These are phyloP conservation scores for Ceriops tagal DNA, from an alignment of 345 rosid species.

Conservation along the genomic window DNA sequence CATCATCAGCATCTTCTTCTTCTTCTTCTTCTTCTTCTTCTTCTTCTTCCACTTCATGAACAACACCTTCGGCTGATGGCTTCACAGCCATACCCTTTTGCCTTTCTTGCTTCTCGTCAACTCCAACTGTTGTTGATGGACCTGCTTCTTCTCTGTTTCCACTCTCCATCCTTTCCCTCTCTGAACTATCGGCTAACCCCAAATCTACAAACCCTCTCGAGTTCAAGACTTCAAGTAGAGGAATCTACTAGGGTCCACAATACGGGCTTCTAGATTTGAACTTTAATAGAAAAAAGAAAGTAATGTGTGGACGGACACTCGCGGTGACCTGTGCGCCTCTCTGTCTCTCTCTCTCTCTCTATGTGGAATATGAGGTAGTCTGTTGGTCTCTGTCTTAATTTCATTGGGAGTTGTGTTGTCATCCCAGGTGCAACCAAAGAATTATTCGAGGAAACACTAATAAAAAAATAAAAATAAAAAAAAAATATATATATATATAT, in stretches of 20 bases:
- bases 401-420: neutral
- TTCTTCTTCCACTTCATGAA: slow-evolving; percentile 15
- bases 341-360: neutral
- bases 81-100: slow-evolving; percentile 7
- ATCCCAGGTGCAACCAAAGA: neutral
- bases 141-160: slow-evolving; percentile 20
- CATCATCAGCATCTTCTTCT: slow-evolving; percentile 24
- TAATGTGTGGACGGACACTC: neutral
- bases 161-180: slow-evolving; percentile 16
- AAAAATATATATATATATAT: too few relatives aligned
- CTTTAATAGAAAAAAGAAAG: neutral
- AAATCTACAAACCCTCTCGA: neutral
- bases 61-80: slow-evolving; percentile 5
- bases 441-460: neutral
- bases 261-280: neutral
- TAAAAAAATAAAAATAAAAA: neutral
- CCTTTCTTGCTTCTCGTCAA: slow-evolving; percentile 8
- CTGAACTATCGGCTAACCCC: neutral
- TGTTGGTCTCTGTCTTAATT: neutral
- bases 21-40: slow-evolving; percentile 26
- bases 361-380: neutral
- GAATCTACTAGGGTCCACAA: neutral
- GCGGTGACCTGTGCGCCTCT: neutral
- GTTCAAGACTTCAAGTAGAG: neutral
- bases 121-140: slow-evolving; percentile 14